Percentiles rank a stretch among this genome's conserved stretches.
Conservation (phyloP, 2,329 filamentous ascomycete species). For the Ceratocystis colombiana region DNA sequence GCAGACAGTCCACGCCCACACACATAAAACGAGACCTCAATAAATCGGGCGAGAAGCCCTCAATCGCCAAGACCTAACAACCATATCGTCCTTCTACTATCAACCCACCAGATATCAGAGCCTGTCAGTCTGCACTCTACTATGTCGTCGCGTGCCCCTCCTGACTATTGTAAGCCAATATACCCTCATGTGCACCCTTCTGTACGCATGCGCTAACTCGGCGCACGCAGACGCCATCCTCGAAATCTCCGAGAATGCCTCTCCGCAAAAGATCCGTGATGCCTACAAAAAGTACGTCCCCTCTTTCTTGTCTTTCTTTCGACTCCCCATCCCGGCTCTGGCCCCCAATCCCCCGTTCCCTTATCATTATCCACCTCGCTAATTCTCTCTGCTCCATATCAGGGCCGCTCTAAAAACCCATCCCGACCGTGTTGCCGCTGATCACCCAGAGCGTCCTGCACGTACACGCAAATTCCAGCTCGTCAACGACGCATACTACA, state of each 20-base stretch:
- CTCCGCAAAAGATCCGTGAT: constrained; percentile 73
- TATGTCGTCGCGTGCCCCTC: constrained; percentile 22
- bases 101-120: background rate
- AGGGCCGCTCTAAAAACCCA: constrained; percentile 86
- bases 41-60: background rate
- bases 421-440: constrained; percentile 74
- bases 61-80: background rate
- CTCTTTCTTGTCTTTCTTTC: background rate
- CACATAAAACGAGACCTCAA: background rate
- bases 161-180: constrained; percentile 23
- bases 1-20: background rate
- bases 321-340: background rate
- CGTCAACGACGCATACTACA: constrained; percentile 89
- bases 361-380: background rate
- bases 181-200: background rate
- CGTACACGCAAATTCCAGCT: constrained; percentile 85
- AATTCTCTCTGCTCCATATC: constrained; percentile 18
- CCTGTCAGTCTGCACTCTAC: background rate
- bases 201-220: background rate
- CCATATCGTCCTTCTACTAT: background rate
- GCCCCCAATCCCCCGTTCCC: background rate
- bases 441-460: constrained; percentile 69
- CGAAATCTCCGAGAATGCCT: constrained; percentile 62
- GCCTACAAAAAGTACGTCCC: constrained; percentile 73
- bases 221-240: constrained; percentile 57